phyloP scores from a whole-genome alignment of 768 basidiomycete species.

The Cubamyces lactineus region DNA sequence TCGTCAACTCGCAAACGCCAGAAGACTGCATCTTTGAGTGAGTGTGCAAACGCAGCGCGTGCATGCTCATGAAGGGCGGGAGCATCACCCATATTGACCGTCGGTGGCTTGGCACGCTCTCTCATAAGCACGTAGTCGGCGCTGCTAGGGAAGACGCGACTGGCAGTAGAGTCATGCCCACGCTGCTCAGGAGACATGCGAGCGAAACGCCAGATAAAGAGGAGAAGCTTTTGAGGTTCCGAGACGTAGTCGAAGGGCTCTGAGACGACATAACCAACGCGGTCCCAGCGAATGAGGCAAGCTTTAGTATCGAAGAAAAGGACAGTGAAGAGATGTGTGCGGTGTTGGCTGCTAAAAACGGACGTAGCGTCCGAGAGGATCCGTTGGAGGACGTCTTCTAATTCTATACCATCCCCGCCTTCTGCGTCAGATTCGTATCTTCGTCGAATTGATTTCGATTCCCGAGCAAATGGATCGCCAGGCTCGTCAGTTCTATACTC shows the following conservation, averaged over 20 bases:
- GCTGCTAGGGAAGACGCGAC: neutral
- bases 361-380: neutral
- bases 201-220: conserved; percentile 4
- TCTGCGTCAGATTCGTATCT: conserved; percentile 5
- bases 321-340: conserved; percentile 7
- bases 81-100: no score
- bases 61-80: neutral
- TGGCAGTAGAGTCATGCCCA: neutral
- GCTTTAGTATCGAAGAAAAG: conserved; percentile 4
- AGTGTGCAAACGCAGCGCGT: neutral
- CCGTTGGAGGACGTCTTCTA: neutral
- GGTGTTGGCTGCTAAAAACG: conserved; percentile 1
- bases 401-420: neutral
- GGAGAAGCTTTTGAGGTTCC: conserved; percentile 1
- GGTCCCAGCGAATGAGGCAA: conserved; percentile 11
- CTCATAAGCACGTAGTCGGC: neutral
- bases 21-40: neutral
- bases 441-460: no score
- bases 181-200: neutral
- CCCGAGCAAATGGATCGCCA: no score
- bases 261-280: neutral
- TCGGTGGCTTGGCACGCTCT: neutral
- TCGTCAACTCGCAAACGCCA: conserved; percentile 3
- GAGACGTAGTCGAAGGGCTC: conserved; percentile 13
- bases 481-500: no score